Conservation (phyloP, 768 basidiomycete species). For the Tricholoma furcatifolium region DNA sequence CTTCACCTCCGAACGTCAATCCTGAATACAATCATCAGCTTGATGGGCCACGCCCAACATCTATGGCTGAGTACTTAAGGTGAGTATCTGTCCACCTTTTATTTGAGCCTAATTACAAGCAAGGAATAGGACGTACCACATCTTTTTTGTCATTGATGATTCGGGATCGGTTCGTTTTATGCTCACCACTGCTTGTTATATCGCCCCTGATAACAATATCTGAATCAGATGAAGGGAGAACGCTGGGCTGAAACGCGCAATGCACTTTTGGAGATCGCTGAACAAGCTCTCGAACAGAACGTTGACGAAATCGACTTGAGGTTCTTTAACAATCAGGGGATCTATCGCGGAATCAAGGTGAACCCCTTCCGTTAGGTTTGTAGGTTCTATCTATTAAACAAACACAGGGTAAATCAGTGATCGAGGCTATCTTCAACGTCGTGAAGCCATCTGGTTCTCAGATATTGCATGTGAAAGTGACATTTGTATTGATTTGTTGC, state of each 20-base stretch:
- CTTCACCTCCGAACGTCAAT: conserved; percentile 17
- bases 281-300: conserved; percentile 26
- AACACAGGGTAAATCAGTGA: conserved; percentile 16
- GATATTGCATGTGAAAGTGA: neutral
- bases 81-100: conserved; percentile 1
- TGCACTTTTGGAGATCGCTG: conserved; percentile 27
- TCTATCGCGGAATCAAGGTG: conserved; percentile 13
- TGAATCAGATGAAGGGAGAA: conserved; percentile 16
- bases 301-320: conserved; percentile 23
- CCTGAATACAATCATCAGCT: conserved; percentile 24
- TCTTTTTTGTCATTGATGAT: conserved; percentile 29
- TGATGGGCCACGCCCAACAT: conserved; percentile 23
- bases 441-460: conserved; percentile 15
- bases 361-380: neutral
- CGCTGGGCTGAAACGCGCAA: conserved; percentile 27
- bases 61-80: conserved; percentile 23
- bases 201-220: neutral
- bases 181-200: neutral
- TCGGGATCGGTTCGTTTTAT: conserved; percentile 25
- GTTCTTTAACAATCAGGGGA: conserved; percentile 24
- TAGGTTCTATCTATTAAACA: neutral
- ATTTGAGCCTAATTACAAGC: neutral
- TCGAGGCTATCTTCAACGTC: conserved; percentile 19
- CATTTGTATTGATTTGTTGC: neutral
- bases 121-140: conserved; percentile 22